Evolutionary conservation across 805 yeast genomes (phyloP).

Genomic region (Kluyveromyces starmeri): DNA sequence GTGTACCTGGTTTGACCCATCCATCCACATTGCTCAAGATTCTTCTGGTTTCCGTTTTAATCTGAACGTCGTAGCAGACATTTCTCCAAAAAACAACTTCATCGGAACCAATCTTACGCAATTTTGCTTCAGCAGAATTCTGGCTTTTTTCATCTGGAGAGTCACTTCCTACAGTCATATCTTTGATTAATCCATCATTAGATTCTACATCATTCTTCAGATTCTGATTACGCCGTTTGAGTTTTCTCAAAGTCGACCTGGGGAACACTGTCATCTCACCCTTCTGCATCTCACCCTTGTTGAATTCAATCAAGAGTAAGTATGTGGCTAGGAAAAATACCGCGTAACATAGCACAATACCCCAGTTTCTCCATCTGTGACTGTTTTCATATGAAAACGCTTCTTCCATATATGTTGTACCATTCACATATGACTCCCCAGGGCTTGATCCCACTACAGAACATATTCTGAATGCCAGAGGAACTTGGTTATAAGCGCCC

Average conservation of each 20-base stretch:
- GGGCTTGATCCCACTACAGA: conserved; percentile 41
- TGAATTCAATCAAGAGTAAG: conserved; percentile 40
- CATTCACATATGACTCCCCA: conserved; percentile 39
- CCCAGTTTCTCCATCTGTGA: conserved; percentile 54
- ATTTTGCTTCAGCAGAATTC: conserved; percentile 5
- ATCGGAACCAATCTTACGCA: conserved; percentile 22
- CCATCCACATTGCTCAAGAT: conserved; percentile 58
- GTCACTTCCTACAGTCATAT: background rate
- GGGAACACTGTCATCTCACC: conserved; percentile 56
- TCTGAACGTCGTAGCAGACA: conserved; percentile 56
- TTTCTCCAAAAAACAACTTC: conserved; percentile 65
- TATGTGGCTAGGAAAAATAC: conserved; percentile 44
- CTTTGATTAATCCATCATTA: conserved; percentile 8
- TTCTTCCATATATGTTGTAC: conserved; percentile 35
- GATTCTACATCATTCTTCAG: conserved; percentile 13
- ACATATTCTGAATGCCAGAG: conserved; percentile 33
- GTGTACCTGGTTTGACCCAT: conserved; percentile 67
- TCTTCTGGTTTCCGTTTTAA: conserved; percentile 45
- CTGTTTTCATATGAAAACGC: conserved; percentile 34
- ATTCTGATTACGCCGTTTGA: conserved; percentile 18
- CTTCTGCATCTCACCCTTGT: conserved; percentile 46
- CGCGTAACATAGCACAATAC: conserved; percentile 45
- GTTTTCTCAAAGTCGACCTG: conserved; percentile 36
- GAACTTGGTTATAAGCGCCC: conserved; percentile 29
- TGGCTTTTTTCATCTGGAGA: conserved; percentile 9